Conservation (phyloP, 2,329 filamentous ascomycete genomes). For the Penicillium sp. region DNA sequence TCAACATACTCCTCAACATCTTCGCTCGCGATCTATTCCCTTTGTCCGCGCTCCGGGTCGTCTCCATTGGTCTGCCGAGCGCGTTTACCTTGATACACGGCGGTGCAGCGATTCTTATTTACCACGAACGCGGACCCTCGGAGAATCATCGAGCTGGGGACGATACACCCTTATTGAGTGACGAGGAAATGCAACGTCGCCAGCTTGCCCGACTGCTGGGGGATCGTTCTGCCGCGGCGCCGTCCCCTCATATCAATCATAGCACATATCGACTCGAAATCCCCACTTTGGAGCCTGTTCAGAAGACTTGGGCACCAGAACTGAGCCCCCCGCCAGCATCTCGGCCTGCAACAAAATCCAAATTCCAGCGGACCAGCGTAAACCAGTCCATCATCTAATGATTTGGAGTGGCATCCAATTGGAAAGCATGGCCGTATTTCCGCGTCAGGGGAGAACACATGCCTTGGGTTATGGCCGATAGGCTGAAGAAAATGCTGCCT, state of each 20-base stretch:
- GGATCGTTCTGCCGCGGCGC: slow-evolving; percentile 27
- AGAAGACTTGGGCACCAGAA: slow-evolving; percentile 11
- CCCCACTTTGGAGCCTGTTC: slow-evolving; percentile 11
- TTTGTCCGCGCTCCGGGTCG: slow-evolving; percentile 24
- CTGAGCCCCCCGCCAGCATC: neutral
- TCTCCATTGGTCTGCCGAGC: slow-evolving; percentile 28
- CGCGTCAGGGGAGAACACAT: neutral
- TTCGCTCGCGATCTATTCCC: slow-evolving; percentile 29
- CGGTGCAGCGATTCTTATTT: slow-evolving; percentile 27
- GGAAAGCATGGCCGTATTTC: neutral
- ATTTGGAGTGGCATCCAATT: neutral
- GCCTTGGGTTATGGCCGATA: neutral
- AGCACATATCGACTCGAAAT: slow-evolving; percentile 32
- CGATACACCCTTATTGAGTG: slow-evolving; percentile 26
- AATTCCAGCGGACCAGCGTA: neutral
- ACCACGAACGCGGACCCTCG: slow-evolving; percentile 14
- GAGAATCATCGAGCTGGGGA: slow-evolving; percentile 6
- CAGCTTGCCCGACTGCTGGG: slow-evolving; percentile 39
- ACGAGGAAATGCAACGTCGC: slow-evolving; percentile 42
- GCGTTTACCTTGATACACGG: slow-evolving; percentile 31
- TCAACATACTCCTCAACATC: slow-evolving; percentile 37
- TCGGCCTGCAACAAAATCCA: neutral
- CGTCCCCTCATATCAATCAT: slow-evolving; percentile 24
- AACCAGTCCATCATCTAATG: neutral
- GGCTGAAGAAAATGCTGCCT: neutral